These are phyloP conservation scores for Cyberlindnera samutprakarnensis DNA, from an alignment of 805 yeast genomes.

Conservation along the genomic window DNA sequence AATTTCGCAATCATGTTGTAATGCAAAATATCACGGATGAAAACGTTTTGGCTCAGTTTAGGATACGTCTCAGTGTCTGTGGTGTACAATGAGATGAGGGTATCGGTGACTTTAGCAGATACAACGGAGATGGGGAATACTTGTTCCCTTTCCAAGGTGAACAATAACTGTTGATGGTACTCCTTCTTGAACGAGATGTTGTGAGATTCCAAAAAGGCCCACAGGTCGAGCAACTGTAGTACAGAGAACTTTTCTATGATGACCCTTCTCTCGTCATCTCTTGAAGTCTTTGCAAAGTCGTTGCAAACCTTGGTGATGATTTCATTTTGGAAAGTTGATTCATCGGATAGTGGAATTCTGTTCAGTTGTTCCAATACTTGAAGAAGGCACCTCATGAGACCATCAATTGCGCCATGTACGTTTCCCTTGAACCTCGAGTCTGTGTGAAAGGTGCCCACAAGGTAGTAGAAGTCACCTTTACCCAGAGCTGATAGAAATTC, in stretches of 20 bases:
- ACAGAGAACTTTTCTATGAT: constrained; percentile 39
- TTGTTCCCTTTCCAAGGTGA: constrained; percentile 50
- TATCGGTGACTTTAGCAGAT: constrained; percentile 21
- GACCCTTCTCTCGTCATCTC: constrained; percentile 13
- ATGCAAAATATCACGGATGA: constrained; percentile 47
- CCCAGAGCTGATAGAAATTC: constrained; percentile 39
- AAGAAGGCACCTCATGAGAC: constrained; percentile 6
- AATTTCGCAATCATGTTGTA: constrained; percentile 50
- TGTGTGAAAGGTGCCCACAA: constrained; percentile 33
- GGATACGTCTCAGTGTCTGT: constrained; percentile 3
- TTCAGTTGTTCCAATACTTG: constrained; percentile 11
- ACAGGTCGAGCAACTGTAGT: constrained; percentile 45
- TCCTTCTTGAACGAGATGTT: constrained; percentile 55
- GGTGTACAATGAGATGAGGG: constrained; percentile 20
- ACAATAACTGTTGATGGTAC: constrained; percentile 57
- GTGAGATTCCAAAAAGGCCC: constrained; percentile 46
- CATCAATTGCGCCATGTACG: constrained; percentile 7
- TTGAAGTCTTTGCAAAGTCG: constrained; percentile 12
- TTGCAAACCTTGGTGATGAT: constrained; percentile 8
- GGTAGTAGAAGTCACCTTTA: constrained; percentile 37
- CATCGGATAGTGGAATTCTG: constrained; percentile 10
- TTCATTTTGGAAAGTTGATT: constrained; percentile 16
- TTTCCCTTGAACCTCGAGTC: constrained; percentile 19
- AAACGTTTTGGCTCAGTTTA: constrained; percentile 31
- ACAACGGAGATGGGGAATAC: constrained; percentile 29